A percentile compares a stretch with the other conserved stretches of the same genome.
Conservation (phyloP, 1,139 yeast genomes). For the Debaryomycetaceae sp. region DNA sequence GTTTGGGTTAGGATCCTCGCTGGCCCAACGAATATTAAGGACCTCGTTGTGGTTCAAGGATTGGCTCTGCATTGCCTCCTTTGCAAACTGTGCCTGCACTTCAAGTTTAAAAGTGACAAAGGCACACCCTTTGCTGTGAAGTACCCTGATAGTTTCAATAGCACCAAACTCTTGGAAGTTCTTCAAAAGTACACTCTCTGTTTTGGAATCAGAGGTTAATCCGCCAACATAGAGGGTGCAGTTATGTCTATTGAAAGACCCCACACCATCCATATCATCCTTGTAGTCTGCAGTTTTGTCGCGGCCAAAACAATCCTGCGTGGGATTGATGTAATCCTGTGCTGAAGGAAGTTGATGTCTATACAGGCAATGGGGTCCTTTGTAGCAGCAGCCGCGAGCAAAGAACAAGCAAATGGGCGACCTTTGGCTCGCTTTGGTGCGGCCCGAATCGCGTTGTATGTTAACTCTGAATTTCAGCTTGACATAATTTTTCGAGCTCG, state of each 20-base stretch:
- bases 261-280: conserved; percentile 95
- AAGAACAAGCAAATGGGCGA: conserved; percentile 72
- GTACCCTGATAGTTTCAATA: conserved; percentile 62
- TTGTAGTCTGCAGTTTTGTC: conserved; percentile 78
- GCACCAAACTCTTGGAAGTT: conserved; percentile 76
- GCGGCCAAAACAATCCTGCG: conserved; percentile 90
- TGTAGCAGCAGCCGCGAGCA: conserved; percentile 82
- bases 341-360: conserved; percentile 70
- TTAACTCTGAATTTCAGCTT: conserved; percentile 51
- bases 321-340: conserved; percentile 46
- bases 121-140: conserved; percentile 65
- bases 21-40: conserved; percentile 81
- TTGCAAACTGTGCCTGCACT: conserved; percentile 83
- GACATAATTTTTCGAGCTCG: conserved; percentile 27
- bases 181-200: conserved; percentile 31
- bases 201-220: conserved; percentile 27
- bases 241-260: conserved; percentile 69
- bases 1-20: conserved; percentile 77
- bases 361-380: conserved; percentile 72
- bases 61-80: conserved; percentile 88
- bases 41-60: conserved; percentile 61
- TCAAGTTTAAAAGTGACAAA: conserved; percentile 72
- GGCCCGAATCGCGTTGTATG: conserved; percentile 64
- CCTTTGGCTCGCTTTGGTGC: conserved; percentile 57
- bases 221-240: conserved; percentile 79